Evolutionary conservation across 805 yeast genomes (phyloP), one percentile per base, ranked within the genome.

Genomic region (Danielia reshetovae): DNA sequence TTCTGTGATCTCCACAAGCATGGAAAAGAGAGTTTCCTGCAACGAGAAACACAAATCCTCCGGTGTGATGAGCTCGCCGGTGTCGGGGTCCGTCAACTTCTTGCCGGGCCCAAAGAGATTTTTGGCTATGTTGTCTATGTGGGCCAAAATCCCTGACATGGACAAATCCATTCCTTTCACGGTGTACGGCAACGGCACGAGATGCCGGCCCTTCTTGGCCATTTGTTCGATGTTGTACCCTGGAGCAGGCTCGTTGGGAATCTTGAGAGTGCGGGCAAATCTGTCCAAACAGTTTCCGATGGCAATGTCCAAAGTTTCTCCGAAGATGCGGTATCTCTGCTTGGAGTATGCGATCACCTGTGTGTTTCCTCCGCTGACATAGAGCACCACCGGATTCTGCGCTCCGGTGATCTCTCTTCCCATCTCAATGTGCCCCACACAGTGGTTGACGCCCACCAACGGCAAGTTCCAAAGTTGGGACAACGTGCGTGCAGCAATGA

Each of bases 361-460:
- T 2, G 99, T 93, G 59, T 93, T 93, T 34, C 99, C 99, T 11
- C 99, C 99, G 58, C 96, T 85, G 8, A 93, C 99, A 52, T 93
- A 93, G 34, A 93, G 67, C 7, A 93, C 98, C 31, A 93, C 97
- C 0, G 98, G 99, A 53, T 93, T 90, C n/a, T 70, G 72, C 0
- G 97, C 97, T n/a, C 93, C 94, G 0, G 99, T 93, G 54, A 93
- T 90, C 54, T 90, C 97, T 40, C 99, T 69, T 9, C 99, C 99
- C 99, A 93, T 93, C 57, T 93, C 99, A 42, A 93, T 93, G 59
- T 93, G 99, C 1, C 98, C 99, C 24, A 93, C 78, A 60, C 99
- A 93, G 59, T 93, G 98, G 52, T 93, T 93, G 3, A 93, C 98
- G 0, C 97, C 97, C 6, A 93, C 81, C 21, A 93, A 59, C 0